These are phyloP conservation scores for Colletotrichum spaethianum DNA, from an alignment of 2,329 filamentous ascomycete species.

Conservation along the genomic window DNA sequence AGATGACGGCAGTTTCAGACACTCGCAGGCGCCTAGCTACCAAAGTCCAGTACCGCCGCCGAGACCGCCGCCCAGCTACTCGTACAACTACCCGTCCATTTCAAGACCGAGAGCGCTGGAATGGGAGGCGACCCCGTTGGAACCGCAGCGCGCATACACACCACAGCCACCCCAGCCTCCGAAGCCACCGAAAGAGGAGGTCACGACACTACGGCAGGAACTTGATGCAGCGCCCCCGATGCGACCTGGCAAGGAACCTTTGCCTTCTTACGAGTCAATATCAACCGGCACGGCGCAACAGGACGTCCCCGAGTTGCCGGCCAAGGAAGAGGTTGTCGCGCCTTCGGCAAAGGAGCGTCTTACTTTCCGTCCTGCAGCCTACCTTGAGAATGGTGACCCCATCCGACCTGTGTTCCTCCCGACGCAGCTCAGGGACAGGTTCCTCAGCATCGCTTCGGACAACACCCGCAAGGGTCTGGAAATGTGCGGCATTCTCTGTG, in stretches of 20 bases:
- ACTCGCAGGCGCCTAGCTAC: slow-evolving; percentile 43
- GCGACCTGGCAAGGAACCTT: slow-evolving; percentile 35
- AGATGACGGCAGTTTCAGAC: slow-evolving; percentile 41
- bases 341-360: slow-evolving; percentile 70
- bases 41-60: slow-evolving; percentile 42
- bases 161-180: slow-evolving; percentile 49
- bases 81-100: slow-evolving; percentile 72
- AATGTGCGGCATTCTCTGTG: slow-evolving; percentile 95
- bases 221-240: slow-evolving; percentile 34
- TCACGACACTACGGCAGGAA: slow-evolving; percentile 20
- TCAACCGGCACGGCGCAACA: slow-evolving; percentile 8
- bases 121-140: slow-evolving; percentile 53
- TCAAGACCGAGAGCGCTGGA: slow-evolving; percentile 64
- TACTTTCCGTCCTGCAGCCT: slow-evolving; percentile 87
- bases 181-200: slow-evolving; percentile 50
- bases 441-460: slow-evolving; percentile 79
- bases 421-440: slow-evolving; percentile 78
- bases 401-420: slow-evolving; percentile 92
- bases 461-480: slow-evolving; percentile 90
- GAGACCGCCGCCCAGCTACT: slow-evolving; percentile 37
- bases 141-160: slow-evolving; percentile 31
- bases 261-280: slow-evolving; percentile 22
- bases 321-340: slow-evolving; percentile 50
- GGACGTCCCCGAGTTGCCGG: slow-evolving; percentile 52
- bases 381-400: slow-evolving; percentile 89